These are phyloP conservation scores for Shiraia sp. DNA, from an alignment of 2,329 filamentous ascomycete genomes.

Conservation along the genomic window DNA sequence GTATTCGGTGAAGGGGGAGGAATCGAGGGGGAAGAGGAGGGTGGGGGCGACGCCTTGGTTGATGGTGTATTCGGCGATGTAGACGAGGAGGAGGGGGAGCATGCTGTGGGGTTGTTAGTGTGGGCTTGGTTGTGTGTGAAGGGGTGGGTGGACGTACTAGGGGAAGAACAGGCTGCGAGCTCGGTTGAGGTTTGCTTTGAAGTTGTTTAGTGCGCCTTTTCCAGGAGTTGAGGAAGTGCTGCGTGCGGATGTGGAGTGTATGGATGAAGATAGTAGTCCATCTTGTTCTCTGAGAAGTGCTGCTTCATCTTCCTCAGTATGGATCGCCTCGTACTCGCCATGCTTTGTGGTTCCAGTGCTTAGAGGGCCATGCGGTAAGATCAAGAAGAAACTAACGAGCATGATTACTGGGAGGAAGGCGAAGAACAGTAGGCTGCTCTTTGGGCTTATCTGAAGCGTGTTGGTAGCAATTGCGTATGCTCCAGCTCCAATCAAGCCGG, in stretches of 20 bases:
- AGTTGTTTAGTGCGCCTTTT: conserved; percentile 29
- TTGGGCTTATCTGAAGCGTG: conserved; percentile 74
- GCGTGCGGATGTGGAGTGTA: conserved; percentile 34
- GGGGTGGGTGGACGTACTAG: conserved; percentile 53
- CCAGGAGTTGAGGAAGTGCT: conserved; percentile 24
- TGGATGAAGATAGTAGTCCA: conserved; percentile 41
- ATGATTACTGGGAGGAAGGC: conserved; percentile 81
- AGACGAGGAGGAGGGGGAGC: conserved; percentile 88
- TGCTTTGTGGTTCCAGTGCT: conserved; percentile 50
- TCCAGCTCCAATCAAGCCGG: conserved; percentile 83
- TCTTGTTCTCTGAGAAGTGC: conserved; percentile 31
- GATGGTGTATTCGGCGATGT: conserved; percentile 95
- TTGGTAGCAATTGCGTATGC: conserved; percentile 87
- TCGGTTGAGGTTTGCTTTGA: conserved; percentile 63
- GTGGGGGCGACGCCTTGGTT: conserved; percentile 94
- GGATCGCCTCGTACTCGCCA: conserved; percentile 59
- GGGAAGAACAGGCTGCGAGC: conserved; percentile 72
- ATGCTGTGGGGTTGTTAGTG: conserved; percentile 58
- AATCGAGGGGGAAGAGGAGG: conserved; percentile 77
- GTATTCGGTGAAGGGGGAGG: conserved; percentile 78
- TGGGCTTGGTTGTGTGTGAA: not conserved
- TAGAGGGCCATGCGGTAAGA: conserved; percentile 73
- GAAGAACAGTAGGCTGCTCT: conserved; percentile 73
- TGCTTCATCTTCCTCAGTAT: conserved; percentile 41
- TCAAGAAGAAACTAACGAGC: conserved; percentile 80